Percentiles rank a stretch among this genome's conserved stretches.
phyloP scores from a whole-genome alignment of 495 filamentous ascomycete genomes.

The Penicillium ucsense region DNA sequence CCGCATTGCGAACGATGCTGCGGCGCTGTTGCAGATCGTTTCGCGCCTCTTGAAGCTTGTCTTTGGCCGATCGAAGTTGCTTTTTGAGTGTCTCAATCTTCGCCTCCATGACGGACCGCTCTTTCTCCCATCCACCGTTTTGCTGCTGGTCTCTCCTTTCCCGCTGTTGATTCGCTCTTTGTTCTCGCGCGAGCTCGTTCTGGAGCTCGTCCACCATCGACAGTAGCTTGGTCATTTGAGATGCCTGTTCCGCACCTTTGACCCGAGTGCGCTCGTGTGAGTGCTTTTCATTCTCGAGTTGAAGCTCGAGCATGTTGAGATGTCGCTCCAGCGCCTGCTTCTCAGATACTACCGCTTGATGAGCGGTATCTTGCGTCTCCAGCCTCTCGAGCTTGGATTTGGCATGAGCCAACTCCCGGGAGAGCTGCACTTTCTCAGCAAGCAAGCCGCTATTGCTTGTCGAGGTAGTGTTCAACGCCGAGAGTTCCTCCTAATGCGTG shows the following conservation, averaged over 20 bases:
- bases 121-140: conserved; percentile 39
- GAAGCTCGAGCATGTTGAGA: conserved; percentile 62
- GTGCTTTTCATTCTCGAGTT: conserved; percentile 70
- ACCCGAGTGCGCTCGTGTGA: conserved; percentile 50
- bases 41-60: conserved; percentile 55
- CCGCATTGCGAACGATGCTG: conserved; percentile 5
- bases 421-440: conserved; percentile 65
- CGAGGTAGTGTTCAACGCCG: conserved; percentile 48
- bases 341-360: conserved; percentile 58
- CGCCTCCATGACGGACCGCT: conserved; percentile 50
- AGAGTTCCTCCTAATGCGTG: conserved; percentile 52
- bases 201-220: conserved; percentile 32
- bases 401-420: conserved; percentile 57
- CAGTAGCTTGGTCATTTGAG: conserved; percentile 39
- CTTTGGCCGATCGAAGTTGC: conserved; percentile 57
- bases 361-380: conserved; percentile 53
- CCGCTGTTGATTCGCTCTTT: conserved; percentile 25
- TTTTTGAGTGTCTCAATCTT: conserved; percentile 56
- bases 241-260: conserved; percentile 31
- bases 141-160: conserved; percentile 23
- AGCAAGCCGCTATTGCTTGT: conserved; percentile 61
- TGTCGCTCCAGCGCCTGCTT: conserved; percentile 69
- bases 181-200: conserved; percentile 37
- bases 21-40: conserved; percentile 36
- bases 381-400: conserved; percentile 75